Evolutionary conservation across 2,329 filamentous ascomycete genomes (phyloP).

Genomic region (Amauroascus niger): DNA sequence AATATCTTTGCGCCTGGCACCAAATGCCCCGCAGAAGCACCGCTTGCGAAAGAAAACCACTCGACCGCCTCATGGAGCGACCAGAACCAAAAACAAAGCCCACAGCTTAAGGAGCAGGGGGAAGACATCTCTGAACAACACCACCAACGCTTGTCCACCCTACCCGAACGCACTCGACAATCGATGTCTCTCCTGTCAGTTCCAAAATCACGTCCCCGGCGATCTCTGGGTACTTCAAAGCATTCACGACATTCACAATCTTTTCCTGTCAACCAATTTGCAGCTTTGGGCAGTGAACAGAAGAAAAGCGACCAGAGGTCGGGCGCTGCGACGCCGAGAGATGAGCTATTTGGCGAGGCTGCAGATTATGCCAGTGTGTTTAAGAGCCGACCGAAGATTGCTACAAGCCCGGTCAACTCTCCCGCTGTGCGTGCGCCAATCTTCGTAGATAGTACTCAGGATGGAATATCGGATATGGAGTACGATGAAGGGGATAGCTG

Average conservation of each 20-base stretch:
- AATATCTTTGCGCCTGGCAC: not conserved
- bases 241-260: conserved; percentile 30
- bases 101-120: not conserved
- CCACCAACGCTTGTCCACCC: conserved; percentile 30
- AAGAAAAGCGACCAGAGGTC: conserved; percentile 20
- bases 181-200: conserved; percentile 60
- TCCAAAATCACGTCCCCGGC: conserved; percentile 19
- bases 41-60: not conserved
- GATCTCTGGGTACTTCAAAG: conserved; percentile 17
- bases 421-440: conserved; percentile 20
- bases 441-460: not conserved
- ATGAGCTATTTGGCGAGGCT: conserved; percentile 61
- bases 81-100: not conserved
- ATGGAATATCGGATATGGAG: conserved; percentile 4
- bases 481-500: conserved; percentile 5
- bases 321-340: conserved; percentile 46
- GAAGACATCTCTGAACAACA: conserved; percentile 14
- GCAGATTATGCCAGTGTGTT: conserved; percentile 75
- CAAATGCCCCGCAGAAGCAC: not conserved
- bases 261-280: conserved; percentile 49
- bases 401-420: conserved; percentile 55
- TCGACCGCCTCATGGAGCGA: not conserved
- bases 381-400: conserved; percentile 70
- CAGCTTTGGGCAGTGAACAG: conserved; percentile 37
- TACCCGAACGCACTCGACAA: conserved; percentile 69